Evolutionary conservation across 495 filamentous ascomycete genomes (phyloP), one percentile per base, ranked within the genome.

Genomic region (Aspergillus indologenus): DNA sequence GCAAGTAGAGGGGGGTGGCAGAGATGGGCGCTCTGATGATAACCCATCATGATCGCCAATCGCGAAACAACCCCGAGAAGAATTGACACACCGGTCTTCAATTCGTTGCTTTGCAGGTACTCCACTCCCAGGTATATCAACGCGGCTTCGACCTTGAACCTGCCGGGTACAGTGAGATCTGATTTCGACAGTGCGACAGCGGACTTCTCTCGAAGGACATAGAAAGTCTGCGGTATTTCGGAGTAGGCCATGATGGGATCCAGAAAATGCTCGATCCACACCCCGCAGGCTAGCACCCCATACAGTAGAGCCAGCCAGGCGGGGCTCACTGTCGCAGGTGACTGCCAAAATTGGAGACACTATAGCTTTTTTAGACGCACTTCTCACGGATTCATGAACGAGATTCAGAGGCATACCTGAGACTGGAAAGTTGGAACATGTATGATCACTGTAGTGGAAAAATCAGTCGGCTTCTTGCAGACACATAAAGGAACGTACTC

Each of bases 281-380:
- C 47, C 4, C 29, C 56, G 23, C 56, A 58, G 19, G 56, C 51
- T 11, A 58, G n/a, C 2, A 52, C 34, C 2, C 56, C 56, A 24
- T 58, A 52, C n/a, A 58, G n/a, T 8, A 58, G 22, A 3, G 47
- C 56, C 5, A 58, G 56, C 56, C 56, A 58, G 8, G 23, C 19
- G 17, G 45, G n/a, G 29, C 21, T 44, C 1, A 52, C 56, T 17
- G 18, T 3, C 6, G 26, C 23, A 1, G 29, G 47, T 21, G 22
- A 22, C 12, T 58, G 20, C 47, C 48, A 58, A 31, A 58, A 58
- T n/a, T 29, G 19, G 18, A 3, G 8, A 24, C 45, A 58, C 46
- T 58, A 26, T 34, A 14, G 7, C 42, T n/a, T n/a, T 12, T 18
- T 31, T 21, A 1, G 29, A 29, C 9, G 26, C 26, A 29, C 3